Evolutionary conservation across 208 protist genomes (phyloP).

Genomic region (Zelonia costaricensis): DNA sequence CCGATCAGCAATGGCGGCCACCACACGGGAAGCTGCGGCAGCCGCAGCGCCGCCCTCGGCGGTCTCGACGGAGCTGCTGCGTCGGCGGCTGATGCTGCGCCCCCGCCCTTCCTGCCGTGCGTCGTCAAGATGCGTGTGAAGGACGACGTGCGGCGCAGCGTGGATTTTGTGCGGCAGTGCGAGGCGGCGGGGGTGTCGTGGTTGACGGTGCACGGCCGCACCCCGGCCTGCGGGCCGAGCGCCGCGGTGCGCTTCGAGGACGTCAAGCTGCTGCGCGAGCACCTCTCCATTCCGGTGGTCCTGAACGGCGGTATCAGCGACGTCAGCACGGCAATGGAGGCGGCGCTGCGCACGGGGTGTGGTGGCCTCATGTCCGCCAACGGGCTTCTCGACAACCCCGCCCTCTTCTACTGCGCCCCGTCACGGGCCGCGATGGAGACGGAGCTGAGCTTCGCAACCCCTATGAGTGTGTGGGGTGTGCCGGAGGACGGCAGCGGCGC

Average conservation of each 20-base stretch:
- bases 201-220: constrained; percentile 90
- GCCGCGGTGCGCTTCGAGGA: constrained; percentile 58
- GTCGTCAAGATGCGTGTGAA: constrained; percentile 89
- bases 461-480: too few relatives aligned
- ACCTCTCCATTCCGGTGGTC: constrained; percentile 73
- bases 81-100: too few relatives aligned
- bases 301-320: constrained; percentile 79
- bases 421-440: not conserved
- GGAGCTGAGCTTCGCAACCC: constrained; percentile 9
- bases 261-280: constrained; percentile 65
- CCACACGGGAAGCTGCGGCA: too few relatives aligned
- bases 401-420: constrained; percentile 47
- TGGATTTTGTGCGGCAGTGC: constrained; percentile 84
- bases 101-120: constrained; percentile 36
- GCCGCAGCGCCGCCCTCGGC: not conserved
- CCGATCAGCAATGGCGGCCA: not conserved
- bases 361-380: constrained; percentile 83
- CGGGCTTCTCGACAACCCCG: constrained; percentile 86
- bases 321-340: constrained; percentile 50
- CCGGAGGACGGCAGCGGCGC: not conserved
- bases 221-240: constrained; percentile 47
- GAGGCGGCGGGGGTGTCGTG: constrained; percentile 77
- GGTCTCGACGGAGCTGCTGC: too few relatives aligned
- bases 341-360: constrained; percentile 47
- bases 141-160: constrained; percentile 62